Base-by-base conservation (phyloP, 1,139 yeast genomes). In the Pichia cactophila region DNA sequence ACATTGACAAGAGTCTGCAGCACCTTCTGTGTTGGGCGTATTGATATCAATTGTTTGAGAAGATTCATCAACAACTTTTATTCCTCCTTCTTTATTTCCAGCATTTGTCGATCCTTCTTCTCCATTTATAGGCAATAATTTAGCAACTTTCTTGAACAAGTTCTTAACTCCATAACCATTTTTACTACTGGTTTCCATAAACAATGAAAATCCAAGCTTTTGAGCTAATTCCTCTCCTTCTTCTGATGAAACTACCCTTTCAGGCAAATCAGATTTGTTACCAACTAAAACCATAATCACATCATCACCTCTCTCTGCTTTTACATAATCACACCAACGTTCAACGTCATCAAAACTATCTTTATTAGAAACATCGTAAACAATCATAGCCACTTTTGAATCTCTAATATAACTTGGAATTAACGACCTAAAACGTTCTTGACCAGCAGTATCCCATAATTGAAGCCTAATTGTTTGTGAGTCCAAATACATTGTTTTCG, bases 331-430 rank as follows among this genome's bases (percentile, higher is more conserved):
- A 59, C 80, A 69, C 97, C 98, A 80, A 73, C 82, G 86, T 68
- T 72, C 74, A 48, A 85, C 80, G 51, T 78, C 77, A 46, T 82
- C 82, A 69, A 92, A 92, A 23, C 95, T 81, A 62, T 85, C 85
- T 55, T 79, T 83, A 61, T 81, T 85, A 39, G 97, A 87, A 54
- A 92, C 86, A 66, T 92, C 98, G 69, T 90, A 92, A 41, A 95
- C 96, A 39, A 92, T 83, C 47, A 92, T 95, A 0, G 98, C 97
- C 26, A 92, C 98, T 61, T 89, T 89, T n/a, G 95, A 84, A 67
- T 92, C 98, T 57, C 98, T 78, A 52, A 92, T 92, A 63, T 92
- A 92, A 14, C 95, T 84, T 2, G 98, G 97, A 57, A 92, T 89
- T 60, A 92, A 73, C 6, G 96, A 90, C 59, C 97, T 75, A 61